phyloP scores from a whole-genome alignment of 306 rosid genomes.

The Quercus engelmannii region DNA sequence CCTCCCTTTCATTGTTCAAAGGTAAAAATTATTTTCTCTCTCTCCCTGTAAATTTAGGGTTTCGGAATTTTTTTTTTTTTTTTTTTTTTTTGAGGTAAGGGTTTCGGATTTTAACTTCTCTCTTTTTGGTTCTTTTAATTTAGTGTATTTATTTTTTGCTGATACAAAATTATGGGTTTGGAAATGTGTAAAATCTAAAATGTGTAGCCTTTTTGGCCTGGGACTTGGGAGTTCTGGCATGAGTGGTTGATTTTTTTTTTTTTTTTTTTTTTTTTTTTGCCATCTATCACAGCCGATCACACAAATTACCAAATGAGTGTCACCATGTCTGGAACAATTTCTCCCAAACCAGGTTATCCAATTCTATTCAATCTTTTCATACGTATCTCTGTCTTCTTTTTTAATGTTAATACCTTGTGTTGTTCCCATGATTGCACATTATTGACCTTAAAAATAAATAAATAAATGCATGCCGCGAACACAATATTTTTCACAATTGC shows the following conservation, averaged over 20 bases:
- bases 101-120: neutral
- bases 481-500: no score
- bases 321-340: constrained; percentile 44
- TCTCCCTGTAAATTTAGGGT: neutral
- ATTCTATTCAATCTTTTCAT: neutral
- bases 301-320: constrained; percentile 2
- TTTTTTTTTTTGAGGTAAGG: no score
- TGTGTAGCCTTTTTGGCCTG: constrained; percentile 46
- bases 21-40: neutral
- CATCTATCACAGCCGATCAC: constrained; percentile 5
- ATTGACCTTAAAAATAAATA: no score
- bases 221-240: constrained; percentile 38
- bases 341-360: constrained; percentile 26
- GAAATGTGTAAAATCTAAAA: constrained; percentile 16
- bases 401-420: neutral
- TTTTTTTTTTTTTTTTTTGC: neutral
- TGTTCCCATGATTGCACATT: no score
- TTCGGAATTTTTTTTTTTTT: neutral
- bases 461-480: no score
- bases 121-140: neutral
- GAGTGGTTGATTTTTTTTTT: constrained; percentile 54
- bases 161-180: constrained; percentile 13
- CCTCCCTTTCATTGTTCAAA: neutral
- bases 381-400: neutral
- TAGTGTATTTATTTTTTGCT: neutral